Base-by-base conservation (phyloP, 2,329 filamentous ascomycete species). In the Fusarium pseudoanthophilum region DNA sequence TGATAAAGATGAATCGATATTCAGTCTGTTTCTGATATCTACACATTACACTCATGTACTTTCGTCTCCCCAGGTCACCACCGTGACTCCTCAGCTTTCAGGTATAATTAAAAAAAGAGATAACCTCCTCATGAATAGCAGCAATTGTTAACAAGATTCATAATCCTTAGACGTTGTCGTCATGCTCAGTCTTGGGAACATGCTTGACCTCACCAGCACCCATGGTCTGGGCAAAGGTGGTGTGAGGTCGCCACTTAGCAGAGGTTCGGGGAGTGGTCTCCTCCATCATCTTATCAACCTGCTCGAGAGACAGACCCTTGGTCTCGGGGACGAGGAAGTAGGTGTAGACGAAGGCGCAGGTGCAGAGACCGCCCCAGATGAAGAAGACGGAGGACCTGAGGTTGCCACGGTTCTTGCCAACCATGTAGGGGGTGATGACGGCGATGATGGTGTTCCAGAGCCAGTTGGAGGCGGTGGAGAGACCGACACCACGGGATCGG, bases 231-330 rank as follows among this genome's bases (percentile, higher is more conserved):
- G 92, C 91, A 75, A 92, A 95, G 75, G 92, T 95, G 77, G 85
- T 85, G 78, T 88, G 88, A 48, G 93, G 92, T 82, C 87, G 89
- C 93, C 94, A 96, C 84, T 90, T 91, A 84, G 89, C 85, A 6
- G 92, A 95, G 24, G 89, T 94, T 74, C 92, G 90, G 42, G 94
- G 92, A 26, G 89, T 94, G 43, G 89, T 91, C 89, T 97, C 93
- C 86, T 95, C 93, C 87, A 96, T 90, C 93, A 97, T 95, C 87
- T 90, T 91, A 85, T 94, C 92, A 79, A 94, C 91, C 85, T 94
- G 92, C 85, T 94, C 92, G 48, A 94, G 90, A 59, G 92, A 92
- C 52, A 94, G 87, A 64, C 92, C 92, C 88, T 93, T 92, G 81
- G 91, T 93, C 85, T 93, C 91, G 67, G 90, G 91, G 43, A 94